These are phyloP conservation scores for Aureobasidium subglaciale DNA, from an alignment of 2,329 filamentous ascomycete species.

Conservation along the genomic window DNA sequence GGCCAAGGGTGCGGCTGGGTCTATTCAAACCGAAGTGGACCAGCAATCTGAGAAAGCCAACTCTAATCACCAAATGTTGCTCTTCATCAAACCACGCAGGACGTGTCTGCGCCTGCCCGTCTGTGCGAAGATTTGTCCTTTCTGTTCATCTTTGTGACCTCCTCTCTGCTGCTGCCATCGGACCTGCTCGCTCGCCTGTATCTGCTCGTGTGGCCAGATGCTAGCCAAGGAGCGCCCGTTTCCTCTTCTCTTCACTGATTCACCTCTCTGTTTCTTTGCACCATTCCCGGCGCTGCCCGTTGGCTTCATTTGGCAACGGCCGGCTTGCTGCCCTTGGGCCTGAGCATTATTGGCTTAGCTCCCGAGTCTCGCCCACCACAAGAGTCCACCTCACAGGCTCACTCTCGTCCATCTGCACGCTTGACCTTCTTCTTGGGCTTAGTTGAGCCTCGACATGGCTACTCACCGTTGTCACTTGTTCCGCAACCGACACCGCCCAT, in stretches of 20 bases:
- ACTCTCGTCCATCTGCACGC: not conserved
- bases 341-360: constrained; percentile 13
- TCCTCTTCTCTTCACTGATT: not conserved
- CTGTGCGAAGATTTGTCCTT: not conserved
- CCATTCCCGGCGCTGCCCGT: constrained; percentile 5
- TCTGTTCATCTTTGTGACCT: not conserved
- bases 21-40: constrained; percentile 3
- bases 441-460: constrained; percentile 10
- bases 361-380: constrained; percentile 11
- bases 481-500: not conserved
- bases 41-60: constrained; percentile 1
- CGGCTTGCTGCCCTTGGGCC: constrained; percentile 1
- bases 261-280: not conserved
- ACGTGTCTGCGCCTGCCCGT: not conserved
- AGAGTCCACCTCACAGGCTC: not conserved
- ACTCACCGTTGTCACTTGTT: constrained; percentile 9
- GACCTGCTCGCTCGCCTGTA: not conserved
- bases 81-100: constrained; percentile 8
- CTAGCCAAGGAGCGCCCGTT: not conserved
- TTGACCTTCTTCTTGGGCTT: not conserved
- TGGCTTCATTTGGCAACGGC: constrained; percentile 15
- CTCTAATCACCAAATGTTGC: constrained; percentile 13
- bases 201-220: not conserved
- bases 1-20: constrained; percentile 1
- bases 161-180: not conserved